A percentile compares a stretch with the other conserved stretches of the same genome.
Conservation (phyloP, 495 filamentous ascomycete genomes). For the Aspergillus haitiensis region DNA sequence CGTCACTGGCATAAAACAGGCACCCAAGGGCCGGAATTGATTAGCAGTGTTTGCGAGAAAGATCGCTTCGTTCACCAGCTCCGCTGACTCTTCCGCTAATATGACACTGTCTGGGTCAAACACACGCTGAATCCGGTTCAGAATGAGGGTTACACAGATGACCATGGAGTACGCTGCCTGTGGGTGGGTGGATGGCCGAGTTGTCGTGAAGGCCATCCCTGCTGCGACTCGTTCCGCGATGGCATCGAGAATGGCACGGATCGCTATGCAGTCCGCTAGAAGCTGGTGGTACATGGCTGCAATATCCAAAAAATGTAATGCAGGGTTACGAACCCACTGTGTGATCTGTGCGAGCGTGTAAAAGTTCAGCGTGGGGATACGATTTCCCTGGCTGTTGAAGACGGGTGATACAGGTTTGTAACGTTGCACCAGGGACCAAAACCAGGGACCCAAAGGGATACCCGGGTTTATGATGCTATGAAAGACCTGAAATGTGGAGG, state of each 20-base stretch:
- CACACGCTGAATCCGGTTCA: constrained; percentile 32
- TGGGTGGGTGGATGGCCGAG: constrained; percentile 23
- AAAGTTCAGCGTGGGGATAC: constrained; percentile 19
- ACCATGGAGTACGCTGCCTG: constrained; percentile 28
- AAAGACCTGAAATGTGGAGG: constrained; percentile 28
- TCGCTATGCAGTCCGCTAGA: constrained; percentile 15
- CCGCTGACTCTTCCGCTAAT: constrained; percentile 20
- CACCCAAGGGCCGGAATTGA: constrained; percentile 28
- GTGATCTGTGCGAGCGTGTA: constrained; percentile 26
- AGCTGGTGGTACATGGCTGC: constrained; percentile 22
- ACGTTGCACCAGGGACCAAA: constrained; percentile 20
- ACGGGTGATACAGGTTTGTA: constrained; percentile 11
- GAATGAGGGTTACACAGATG: constrained; percentile 26
- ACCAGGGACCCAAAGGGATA: constrained; percentile 27
- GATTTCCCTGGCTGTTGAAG: not conserved
- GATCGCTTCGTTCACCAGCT: constrained; percentile 27
- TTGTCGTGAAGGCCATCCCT: not conserved
- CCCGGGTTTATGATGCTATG: constrained; percentile 34
- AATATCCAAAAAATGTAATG: constrained; percentile 26
- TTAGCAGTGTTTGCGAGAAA: constrained; percentile 15
- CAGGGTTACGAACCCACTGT: constrained; percentile 24
- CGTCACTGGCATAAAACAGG: constrained; percentile 23
- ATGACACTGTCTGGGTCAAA: constrained; percentile 22
- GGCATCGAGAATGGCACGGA: constrained; percentile 17
- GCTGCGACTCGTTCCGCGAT: not conserved